Percentiles rank a stretch among this genome's conserved stretches.
These are phyloP conservation scores for Trametes punicea DNA, from an alignment of 768 basidiomycete species.

Conservation along the genomic window DNA sequence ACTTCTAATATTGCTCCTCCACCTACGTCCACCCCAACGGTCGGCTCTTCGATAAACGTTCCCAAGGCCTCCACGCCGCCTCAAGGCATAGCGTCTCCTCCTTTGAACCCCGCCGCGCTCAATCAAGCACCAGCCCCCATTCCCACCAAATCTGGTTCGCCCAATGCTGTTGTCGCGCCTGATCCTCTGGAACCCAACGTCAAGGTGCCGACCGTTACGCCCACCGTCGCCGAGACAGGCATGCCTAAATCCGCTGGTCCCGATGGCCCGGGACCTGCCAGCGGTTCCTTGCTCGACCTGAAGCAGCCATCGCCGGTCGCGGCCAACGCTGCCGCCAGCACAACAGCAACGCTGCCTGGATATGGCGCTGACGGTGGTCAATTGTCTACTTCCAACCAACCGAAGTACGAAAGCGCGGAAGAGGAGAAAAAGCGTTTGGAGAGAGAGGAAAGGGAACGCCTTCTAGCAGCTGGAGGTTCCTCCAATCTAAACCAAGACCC, in stretches of 20 bases:
- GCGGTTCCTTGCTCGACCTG: constrained; percentile 58
- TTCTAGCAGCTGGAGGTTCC: constrained; percentile 29
- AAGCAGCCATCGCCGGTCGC: constrained; percentile 22
- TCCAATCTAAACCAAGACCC: not conserved
- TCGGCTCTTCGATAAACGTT: not conserved
- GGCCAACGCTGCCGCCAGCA: not conserved
- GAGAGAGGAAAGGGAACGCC: constrained; percentile 50
- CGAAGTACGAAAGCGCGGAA: constrained; percentile 49
- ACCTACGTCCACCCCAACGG: not conserved
- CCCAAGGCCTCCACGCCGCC: constrained; percentile 20
- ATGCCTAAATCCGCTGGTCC: constrained; percentile 62
- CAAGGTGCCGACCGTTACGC: constrained; percentile 37
- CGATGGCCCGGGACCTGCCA: constrained; percentile 61
- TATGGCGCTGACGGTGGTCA: constrained; percentile 19
- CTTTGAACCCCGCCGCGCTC: constrained; percentile 30
- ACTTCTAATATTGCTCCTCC: constrained; percentile 9
- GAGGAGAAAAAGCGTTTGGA: constrained; percentile 66
- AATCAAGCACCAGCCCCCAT: constrained; percentile 31
- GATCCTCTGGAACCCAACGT: constrained; percentile 29
- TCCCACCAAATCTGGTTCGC: constrained; percentile 16
- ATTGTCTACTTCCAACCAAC: constrained; percentile 23
- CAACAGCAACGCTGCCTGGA: constrained; percentile 18
- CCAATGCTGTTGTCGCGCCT: constrained; percentile 28
- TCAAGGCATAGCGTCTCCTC: constrained; percentile 19
- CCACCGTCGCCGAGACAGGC: constrained; percentile 75